A percentile compares a stretch with the other conserved stretches of the same genome.
phyloP scores from a whole-genome alignment of 202 grass and related monocot species.

The Elaeis oleifera region DNA sequence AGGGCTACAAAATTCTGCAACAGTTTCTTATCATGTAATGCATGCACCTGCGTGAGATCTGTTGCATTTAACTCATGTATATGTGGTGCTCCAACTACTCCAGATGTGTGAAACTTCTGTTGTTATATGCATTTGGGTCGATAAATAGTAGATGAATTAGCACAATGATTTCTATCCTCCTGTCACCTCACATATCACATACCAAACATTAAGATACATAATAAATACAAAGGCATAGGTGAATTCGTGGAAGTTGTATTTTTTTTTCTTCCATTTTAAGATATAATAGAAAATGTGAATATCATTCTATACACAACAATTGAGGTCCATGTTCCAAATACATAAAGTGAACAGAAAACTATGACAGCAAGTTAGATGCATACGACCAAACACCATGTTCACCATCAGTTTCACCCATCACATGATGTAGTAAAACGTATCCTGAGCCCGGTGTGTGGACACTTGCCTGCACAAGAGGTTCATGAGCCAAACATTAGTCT shows the following conservation, averaged over 20 bases:
- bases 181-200: no score
- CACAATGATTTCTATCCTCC: no score
- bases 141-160: no score
- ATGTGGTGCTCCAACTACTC: no score
- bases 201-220: no score
- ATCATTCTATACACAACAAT: background rate
- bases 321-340: background rate
- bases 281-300: background rate
- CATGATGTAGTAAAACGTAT: slow-evolving; percentile 94
- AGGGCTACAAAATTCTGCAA: no score
- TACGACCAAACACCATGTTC: slow-evolving; percentile 98
- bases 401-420: slow-evolving; percentile 88
- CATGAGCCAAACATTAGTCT: slow-evolving; percentile 4
- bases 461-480: slow-evolving; percentile 50
- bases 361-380: slow-evolving; percentile 25
- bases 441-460: slow-evolving; percentile 83
- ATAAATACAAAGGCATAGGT: no score
- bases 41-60: no score
- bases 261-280: slow-evolving; percentile 1
- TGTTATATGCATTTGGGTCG: no score
- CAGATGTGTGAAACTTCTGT: no score
- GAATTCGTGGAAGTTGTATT: background rate
- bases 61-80: no score
- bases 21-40: no score
- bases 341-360: background rate